Percentiles rank a stretch among this genome's conserved stretches.
Evolutionary conservation across 1,284 basidiomycete genomes (phyloP).

Genomic region (Stereum hirsutum): DNA sequence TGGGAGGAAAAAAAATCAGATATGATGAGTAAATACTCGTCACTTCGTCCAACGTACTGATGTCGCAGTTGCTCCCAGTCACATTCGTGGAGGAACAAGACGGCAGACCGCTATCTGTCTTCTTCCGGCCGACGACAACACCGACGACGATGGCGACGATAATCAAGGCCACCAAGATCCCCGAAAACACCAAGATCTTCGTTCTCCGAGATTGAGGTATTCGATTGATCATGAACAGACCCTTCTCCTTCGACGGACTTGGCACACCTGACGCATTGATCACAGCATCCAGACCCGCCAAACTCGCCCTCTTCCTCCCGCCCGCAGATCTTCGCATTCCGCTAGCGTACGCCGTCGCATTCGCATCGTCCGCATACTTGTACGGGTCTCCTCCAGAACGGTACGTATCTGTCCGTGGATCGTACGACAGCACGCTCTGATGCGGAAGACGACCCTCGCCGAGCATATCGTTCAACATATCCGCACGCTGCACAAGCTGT

Average conservation of each 20-base stretch:
- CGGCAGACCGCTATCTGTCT: constrained; percentile 9
- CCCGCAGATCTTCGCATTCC: too few relatives aligned
- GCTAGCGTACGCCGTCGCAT: too few relatives aligned
- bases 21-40: constrained; percentile 1
- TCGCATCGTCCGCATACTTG: too few relatives aligned
- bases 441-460: constrained; percentile 44
- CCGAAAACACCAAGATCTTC: constrained; percentile 11
- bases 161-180: constrained; percentile 23
- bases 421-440: background rate
- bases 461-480: constrained; percentile 35
- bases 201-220: constrained; percentile 16
- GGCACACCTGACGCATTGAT: background rate
- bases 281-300: too few relatives aligned
- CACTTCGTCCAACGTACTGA: too few relatives aligned
- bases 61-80: constrained; percentile 40
- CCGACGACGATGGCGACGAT: constrained; percentile 31
- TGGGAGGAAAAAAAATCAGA: background rate
- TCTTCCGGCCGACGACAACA: constrained; percentile 24
- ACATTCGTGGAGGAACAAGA: constrained; percentile 31
- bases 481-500: constrained; percentile 42
- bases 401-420: too few relatives aligned
- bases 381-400: too few relatives aligned
- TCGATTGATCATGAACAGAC: background rate
- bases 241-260: constrained; percentile 7
- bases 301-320: too few relatives aligned